Conservation (phyloP, 495 filamentous ascomycete species). For the Durotheca rogersii region DNA sequence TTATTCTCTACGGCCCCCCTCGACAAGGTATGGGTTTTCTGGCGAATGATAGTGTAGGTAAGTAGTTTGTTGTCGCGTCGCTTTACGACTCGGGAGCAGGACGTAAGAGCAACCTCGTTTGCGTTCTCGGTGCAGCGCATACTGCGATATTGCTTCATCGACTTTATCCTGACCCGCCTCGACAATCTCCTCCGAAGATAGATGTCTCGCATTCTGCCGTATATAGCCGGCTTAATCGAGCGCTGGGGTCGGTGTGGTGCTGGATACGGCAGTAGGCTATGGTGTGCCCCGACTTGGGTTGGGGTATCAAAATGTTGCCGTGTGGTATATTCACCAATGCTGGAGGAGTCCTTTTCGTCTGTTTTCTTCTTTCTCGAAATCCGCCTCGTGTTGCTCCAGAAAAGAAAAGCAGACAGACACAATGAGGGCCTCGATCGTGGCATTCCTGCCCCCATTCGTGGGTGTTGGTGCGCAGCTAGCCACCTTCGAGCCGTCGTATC, state of each 20-base stretch:
- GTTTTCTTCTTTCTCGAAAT: neutral
- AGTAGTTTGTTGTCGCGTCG: neutral
- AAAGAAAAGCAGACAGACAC: constrained; percentile 2
- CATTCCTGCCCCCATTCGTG: constrained; percentile 14
- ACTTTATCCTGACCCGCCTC: constrained; percentile 13
- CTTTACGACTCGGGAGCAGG: neutral
- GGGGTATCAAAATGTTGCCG: too few species aligned
- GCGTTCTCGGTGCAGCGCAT: constrained; percentile 10
- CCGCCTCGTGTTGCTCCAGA: neutral
- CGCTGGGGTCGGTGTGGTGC: too few species aligned
- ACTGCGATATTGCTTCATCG: neutral
- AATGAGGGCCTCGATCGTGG: constrained; percentile 10
- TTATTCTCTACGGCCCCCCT: constrained; percentile 17
- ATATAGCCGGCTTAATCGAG: constrained; percentile 28
- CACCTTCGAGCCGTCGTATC: constrained; percentile 60
- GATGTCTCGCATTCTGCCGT: constrained; percentile 42
- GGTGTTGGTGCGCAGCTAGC: constrained; percentile 23
- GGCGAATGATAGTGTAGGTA: constrained; percentile 8
- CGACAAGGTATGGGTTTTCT: constrained; percentile 4
- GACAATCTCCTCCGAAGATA: constrained; percentile 4
- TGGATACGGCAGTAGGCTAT: too few species aligned
- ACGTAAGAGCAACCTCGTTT: too few species aligned
- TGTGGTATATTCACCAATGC: too few species aligned
- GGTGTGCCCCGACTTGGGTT: too few species aligned
- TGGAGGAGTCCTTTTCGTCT: too few species aligned